These are phyloP conservation scores for Blastobotrys proliferans DNA, from an alignment of 1,139 yeast genomes.

Conservation along the genomic window DNA sequence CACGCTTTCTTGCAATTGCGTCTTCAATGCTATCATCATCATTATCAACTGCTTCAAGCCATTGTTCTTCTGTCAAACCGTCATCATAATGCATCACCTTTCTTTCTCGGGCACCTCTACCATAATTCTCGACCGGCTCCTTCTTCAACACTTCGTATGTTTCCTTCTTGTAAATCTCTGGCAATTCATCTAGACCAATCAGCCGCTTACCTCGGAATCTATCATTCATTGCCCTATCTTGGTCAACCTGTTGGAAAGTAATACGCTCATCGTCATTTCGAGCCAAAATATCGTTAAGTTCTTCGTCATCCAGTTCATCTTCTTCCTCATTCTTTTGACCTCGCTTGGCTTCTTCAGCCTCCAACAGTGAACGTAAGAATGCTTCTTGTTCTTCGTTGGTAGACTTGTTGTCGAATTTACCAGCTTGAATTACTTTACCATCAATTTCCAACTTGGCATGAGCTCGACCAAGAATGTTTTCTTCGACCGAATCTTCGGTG, in stretches of 20 bases:
- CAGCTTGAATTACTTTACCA: slow-evolving; percentile 98
- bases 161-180: slow-evolving; percentile 64
- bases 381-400: slow-evolving; percentile 98
- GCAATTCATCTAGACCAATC: slow-evolving; percentile 67
- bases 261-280: slow-evolving; percentile 70
- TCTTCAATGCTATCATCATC: slow-evolving; percentile 69
- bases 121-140: slow-evolving; percentile 45
- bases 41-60: slow-evolving; percentile 68
- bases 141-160: slow-evolving; percentile 43
- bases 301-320: slow-evolving; percentile 52
- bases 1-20: slow-evolving; percentile 62
- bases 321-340: slow-evolving; percentile 56
- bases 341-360: slow-evolving; percentile 61
- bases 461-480: slow-evolving; percentile 88
- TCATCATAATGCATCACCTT: slow-evolving; percentile 83
- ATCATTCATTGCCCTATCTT: slow-evolving; percentile 49
- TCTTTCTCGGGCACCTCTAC: slow-evolving; percentile 76
- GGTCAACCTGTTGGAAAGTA: slow-evolving; percentile 65
- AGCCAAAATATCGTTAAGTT: slow-evolving; percentile 82
- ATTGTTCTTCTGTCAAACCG: slow-evolving; percentile 92
- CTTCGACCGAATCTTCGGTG: slow-evolving; percentile 92
- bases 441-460: slow-evolving; percentile 92
- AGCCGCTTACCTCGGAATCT: slow-evolving; percentile 49
- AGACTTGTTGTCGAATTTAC: slow-evolving; percentile 95
- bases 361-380: slow-evolving; percentile 75